A percentile compares a stretch with the other conserved stretches of the same genome.
Evolutionary conservation across 202 grass and related monocot genomes (phyloP).

Genomic region (Carex sylvatica): DNA sequence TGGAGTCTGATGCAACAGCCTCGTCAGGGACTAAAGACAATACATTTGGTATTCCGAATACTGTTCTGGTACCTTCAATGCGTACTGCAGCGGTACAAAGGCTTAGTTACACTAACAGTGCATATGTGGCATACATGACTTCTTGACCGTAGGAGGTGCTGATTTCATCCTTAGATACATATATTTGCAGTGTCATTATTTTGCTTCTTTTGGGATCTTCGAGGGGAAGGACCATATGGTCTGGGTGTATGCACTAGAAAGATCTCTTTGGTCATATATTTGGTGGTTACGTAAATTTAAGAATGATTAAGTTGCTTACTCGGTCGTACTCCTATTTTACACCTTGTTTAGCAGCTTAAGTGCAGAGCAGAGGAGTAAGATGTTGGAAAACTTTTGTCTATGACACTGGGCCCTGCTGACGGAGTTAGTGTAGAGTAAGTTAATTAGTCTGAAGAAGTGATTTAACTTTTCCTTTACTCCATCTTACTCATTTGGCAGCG

Average conservation of each 20-base stretch:
- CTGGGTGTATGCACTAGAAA: not conserved
- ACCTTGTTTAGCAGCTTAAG: no score
- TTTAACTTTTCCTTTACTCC: no score
- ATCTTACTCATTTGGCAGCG: no score
- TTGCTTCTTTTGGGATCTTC: not conserved
- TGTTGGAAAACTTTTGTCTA: no score
- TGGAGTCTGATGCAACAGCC: not conserved
- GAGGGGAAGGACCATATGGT: not conserved
- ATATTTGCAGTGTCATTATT: not conserved
- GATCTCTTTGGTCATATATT: not conserved
- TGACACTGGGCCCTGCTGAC: no score
- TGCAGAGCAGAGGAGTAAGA: no score
- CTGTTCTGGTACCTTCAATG: constrained; percentile 36
- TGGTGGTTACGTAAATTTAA: no score
- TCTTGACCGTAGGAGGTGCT: not conserved
- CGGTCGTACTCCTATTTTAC: no score
- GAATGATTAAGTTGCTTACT: no score
- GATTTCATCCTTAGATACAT: not conserved
- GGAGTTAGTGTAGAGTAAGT: no score
- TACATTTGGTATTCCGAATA: constrained; percentile 38
- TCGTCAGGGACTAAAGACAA: not conserved
- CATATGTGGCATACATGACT: constrained; percentile 37
- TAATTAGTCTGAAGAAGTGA: no score
- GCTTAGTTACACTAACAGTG: constrained; percentile 43
- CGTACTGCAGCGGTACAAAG: constrained; percentile 33